A percentile compares a stretch with the other conserved stretches of the same genome.
Evolutionary conservation across 164 flowering plant species (phyloP).

Genomic region (Tetrastigma voinierianum): DNA sequence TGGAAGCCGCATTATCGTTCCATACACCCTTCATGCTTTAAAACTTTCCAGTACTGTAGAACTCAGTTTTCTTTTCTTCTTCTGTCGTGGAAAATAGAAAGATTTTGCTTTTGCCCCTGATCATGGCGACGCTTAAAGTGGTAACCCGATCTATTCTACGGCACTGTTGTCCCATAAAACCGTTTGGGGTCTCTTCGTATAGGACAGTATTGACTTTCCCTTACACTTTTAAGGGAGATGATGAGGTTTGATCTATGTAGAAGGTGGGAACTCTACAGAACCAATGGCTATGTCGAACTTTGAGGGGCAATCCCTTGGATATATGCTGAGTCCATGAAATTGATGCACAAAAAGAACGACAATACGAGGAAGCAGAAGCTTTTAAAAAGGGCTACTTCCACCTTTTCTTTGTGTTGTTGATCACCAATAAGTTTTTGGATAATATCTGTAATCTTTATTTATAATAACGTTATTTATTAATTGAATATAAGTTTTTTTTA

Average conservation of each 20-base stretch:
- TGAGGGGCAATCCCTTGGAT: background rate
- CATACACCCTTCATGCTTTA: background rate
- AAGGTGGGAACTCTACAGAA: background rate
- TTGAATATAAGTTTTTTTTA: no score
- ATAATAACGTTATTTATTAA: no score
- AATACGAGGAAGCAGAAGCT: background rate
- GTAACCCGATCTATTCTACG: background rate
- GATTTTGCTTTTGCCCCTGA: background rate
- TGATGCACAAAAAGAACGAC: slow-evolving; percentile 6
- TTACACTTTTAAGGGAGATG: background rate
- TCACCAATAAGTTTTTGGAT: slow-evolving; percentile 23
- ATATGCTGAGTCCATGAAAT: background rate
- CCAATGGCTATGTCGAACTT: background rate
- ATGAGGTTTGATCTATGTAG: background rate
- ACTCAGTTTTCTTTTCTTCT: background rate
- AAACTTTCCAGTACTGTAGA: no score
- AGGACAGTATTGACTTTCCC: background rate
- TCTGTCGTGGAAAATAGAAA: background rate
- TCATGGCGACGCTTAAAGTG: background rate
- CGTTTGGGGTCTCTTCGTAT: background rate
- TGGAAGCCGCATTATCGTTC: background rate
- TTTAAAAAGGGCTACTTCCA: background rate
- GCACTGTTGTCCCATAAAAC: background rate
- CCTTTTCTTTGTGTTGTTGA: slow-evolving; percentile 23
- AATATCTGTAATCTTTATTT: no score